Percentiles rank a stretch among this genome's conserved stretches.
Evolutionary conservation across 306 rosid genomes (phyloP).

Genomic region (Lotus japonicus): DNA sequence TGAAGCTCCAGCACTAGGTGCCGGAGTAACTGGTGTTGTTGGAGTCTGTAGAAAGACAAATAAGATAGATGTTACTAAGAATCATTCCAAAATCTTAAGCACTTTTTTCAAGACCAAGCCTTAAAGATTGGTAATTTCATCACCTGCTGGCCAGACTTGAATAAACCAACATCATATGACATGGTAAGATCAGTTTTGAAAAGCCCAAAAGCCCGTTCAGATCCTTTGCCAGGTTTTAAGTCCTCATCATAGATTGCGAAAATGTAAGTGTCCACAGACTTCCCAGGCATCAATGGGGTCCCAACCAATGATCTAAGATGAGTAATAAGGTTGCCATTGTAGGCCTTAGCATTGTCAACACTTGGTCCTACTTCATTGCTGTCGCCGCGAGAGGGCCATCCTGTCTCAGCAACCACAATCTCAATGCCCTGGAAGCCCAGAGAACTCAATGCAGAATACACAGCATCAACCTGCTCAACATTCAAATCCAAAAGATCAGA

Average conservation of each 20-base stretch:
- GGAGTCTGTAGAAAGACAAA: slow-evolving; percentile 31
- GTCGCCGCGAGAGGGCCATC: slow-evolving; percentile 87
- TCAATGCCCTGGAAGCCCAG: slow-evolving; percentile 55
- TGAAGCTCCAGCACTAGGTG: slow-evolving; percentile 27
- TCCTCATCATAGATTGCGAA: slow-evolving; percentile 83
- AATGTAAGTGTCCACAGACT: slow-evolving; percentile 71
- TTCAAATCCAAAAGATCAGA: not conserved
- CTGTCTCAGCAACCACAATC: slow-evolving; percentile 88
- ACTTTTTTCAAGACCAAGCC: not conserved
- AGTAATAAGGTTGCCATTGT: slow-evolving; percentile 72
- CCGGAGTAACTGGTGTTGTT: slow-evolving; percentile 35
- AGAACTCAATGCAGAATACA: slow-evolving; percentile 62
- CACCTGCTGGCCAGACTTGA: slow-evolving; percentile 63
- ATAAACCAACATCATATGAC: slow-evolving; percentile 71
- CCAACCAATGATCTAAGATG: slow-evolving; percentile 89
- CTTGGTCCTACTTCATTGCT: slow-evolving; percentile 61
- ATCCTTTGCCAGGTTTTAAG: slow-evolving; percentile 60
- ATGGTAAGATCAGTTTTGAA: slow-evolving; percentile 56
- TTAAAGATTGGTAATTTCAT: not conserved
- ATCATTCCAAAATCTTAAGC: not conserved
- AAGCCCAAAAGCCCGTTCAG: slow-evolving; percentile 77
- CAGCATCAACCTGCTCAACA: slow-evolving; percentile 71
- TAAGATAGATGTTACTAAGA: no score
- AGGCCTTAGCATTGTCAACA: slow-evolving; percentile 81
- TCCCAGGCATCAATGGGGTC: slow-evolving; percentile 88